Base-by-base conservation (phyloP, 2,329 filamentous ascomycete species). In the Mariannaea sp. region DNA sequence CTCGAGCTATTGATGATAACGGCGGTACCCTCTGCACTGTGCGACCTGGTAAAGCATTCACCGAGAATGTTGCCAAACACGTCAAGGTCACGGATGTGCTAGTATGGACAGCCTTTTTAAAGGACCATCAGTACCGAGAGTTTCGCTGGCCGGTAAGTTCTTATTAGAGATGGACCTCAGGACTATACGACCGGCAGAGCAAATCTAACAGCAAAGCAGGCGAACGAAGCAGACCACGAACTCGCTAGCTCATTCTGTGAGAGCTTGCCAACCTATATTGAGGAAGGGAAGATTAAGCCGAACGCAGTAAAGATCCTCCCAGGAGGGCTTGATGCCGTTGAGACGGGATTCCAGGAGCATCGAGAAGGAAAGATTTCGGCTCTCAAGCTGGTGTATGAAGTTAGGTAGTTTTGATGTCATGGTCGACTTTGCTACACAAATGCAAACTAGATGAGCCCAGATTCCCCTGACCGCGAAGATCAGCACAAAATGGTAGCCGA, bases 101-200 rank as follows among this genome's bases (percentile, higher is more conserved):
- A n/a, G 72, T 77, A 1, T 75, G 71, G 71, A 75, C 71, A 2
- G 69, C 68, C 1, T 77, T 77, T 38, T 49, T 74, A 24, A 73
- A 74, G 47, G 70, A 75, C 4, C 70, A 74, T 41, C 42, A 59
- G 2, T 76, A 75, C 53, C 65, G 67, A 1, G 52, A 63, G 0
- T 70, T 73, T 26, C 57, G 62, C 29, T 77, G 68, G 68, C 68
- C 71, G 5, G 74, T 75, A 51, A 60, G 69, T 69, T 4, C 5
- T 13, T 49, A 13, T 7, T 14, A 8, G n/a, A 5, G 24, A 22
- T n/a, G 2, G 4, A 30, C 17, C 5, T 13, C 9, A 20, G 14
- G 12, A 24, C 8, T 24, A 8, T 5, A 22, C 13, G n/a, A n/a
- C n/a, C n/a, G n/a, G n/a, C n/a, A n/a, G n/a, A n/a, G 22, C 4